Base-by-base conservation (phyloP, 2,329 filamentous ascomycete species). In the Cercospora brassicicola region DNA sequence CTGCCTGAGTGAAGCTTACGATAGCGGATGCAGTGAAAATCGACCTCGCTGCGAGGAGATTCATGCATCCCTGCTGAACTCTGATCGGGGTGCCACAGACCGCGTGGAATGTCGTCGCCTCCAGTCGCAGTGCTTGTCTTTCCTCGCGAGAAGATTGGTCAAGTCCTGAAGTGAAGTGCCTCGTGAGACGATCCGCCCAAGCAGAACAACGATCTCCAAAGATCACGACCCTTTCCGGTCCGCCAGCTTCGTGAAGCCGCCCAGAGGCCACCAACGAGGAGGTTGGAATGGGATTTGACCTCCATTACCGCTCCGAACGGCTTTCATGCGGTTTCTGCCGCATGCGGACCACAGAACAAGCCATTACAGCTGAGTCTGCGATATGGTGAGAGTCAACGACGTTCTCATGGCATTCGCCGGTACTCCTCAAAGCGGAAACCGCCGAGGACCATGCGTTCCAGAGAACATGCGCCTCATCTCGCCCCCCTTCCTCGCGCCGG, bases 231-330 rank as follows among this genome's bases (percentile, higher is more conserved):
- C 57, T 51, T 45, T 61, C 64, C 64, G 31, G 51, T 59, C 59
- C 57, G 64, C 64, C 64, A 53, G 64, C 64, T 61, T 66, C 64
- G 56, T n/a, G 36, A 56, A 66, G 64, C 64, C 57, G 42, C 57
- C 57, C 64, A 66, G 64, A 53, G 57, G 53, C 51, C 51, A 64
- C 62, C 62, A 53, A 64, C 62, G 62, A 39, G 62, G 51, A 64
- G 62, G 62, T 64, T 53, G 62, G 51, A 64, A 55, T 64, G 55
- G 51, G 62, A 57, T 57, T 64, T 64, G 51, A 23, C 62, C 51
- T 39, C 48, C 31, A 64, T 55, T 23, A n/a, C 55, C 20, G 62
- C 62, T 39, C 62, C 28, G 62, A 64, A 53, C 51, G 62, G 62
- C 31, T 64, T 55, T 64, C 28, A 30, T 48, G 45, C 20, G 55